Evolutionary conservation across 768 basidiomycete species (phyloP).

Genomic region (Ramaria sp.): DNA sequence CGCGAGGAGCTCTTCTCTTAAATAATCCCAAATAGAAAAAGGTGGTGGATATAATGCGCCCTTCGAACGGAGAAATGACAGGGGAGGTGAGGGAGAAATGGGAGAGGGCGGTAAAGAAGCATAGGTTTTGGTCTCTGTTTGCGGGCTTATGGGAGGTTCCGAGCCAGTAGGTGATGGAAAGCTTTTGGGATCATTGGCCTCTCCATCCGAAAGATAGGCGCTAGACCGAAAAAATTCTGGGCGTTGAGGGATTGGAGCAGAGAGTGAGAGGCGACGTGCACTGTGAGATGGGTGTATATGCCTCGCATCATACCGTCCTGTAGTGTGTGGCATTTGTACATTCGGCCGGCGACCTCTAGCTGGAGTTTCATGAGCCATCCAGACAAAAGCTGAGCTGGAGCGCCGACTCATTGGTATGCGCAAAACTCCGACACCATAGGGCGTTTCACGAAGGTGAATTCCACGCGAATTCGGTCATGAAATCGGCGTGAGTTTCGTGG

Average conservation of each 20-base stretch:
- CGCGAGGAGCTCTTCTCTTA: slow-evolving; percentile 77
- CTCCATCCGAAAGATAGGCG: background rate
- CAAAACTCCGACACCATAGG: too few species aligned
- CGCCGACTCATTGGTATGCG: background rate
- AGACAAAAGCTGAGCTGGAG: background rate
- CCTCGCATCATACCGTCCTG: background rate
- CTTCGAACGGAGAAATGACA: slow-evolving; percentile 7
- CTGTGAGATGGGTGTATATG: background rate
- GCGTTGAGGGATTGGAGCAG: background rate
- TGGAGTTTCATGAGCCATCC: slow-evolving; percentile 1
- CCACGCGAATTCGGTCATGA: too few species aligned
- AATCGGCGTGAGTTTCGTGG: too few species aligned
- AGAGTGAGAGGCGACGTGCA: background rate
- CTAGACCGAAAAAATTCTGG: background rate
- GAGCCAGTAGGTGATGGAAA: background rate
- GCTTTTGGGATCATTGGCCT: background rate
- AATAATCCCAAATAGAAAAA: slow-evolving; percentile 88
- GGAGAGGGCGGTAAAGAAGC: slow-evolving; percentile 70
- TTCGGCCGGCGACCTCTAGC: slow-evolving; percentile 2
- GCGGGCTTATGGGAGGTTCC: background rate
- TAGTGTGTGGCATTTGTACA: background rate
- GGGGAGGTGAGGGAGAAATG: slow-evolving; percentile 17
- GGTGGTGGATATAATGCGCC: slow-evolving; percentile 27
- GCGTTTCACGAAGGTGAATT: too few species aligned
- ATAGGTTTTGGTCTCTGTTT: slow-evolving; percentile 30